Conservation (phyloP, 176 grass and related monocot species). For the Aegilops tauschii region DNA sequence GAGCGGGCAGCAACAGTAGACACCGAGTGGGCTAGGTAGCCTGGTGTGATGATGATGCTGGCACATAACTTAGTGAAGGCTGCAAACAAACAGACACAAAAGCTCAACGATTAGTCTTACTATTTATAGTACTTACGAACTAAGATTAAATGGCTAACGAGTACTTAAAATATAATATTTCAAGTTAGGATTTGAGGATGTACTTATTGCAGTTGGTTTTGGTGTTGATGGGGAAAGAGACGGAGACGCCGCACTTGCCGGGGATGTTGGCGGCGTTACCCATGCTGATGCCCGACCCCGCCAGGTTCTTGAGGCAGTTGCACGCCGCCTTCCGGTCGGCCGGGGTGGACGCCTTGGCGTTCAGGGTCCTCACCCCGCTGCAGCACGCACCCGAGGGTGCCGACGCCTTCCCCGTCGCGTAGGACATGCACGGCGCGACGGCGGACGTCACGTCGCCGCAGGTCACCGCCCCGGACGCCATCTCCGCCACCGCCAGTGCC, state of each 20-base stretch:
- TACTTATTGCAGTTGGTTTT: slow-evolving; percentile 30
- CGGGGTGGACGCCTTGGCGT: slow-evolving; percentile 5
- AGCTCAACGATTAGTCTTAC: background rate
- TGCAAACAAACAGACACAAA: background rate
- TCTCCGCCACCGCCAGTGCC: slow-evolving; percentile 2
- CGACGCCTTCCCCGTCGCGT: slow-evolving; percentile 1
- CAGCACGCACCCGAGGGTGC: slow-evolving; percentile 34
- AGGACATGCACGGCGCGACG: slow-evolving; percentile 43
- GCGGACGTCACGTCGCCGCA: slow-evolving; percentile 44
- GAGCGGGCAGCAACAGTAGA: background rate
- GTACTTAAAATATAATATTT: background rate
- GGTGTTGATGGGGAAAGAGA: slow-evolving; percentile 30
- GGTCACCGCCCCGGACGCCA: background rate
- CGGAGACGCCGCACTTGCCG: slow-evolving; percentile 24
- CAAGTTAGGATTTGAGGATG: background rate
- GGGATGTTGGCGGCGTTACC: slow-evolving; percentile 24
- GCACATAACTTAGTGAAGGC: background rate
- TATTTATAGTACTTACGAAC: background rate
- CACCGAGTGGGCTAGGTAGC: no score
- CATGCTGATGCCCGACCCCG: slow-evolving; percentile 9
- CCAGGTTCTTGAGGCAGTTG: slow-evolving; percentile 22
- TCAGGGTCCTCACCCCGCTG: slow-evolving; percentile 30
- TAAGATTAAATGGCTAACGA: no score
- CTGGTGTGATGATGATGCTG: background rate
- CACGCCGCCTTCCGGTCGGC: slow-evolving; percentile 28